phyloP scores from a whole-genome alignment of 228 moss, liverwort and hornwort species.

The Sphagnum fallax region DNA sequence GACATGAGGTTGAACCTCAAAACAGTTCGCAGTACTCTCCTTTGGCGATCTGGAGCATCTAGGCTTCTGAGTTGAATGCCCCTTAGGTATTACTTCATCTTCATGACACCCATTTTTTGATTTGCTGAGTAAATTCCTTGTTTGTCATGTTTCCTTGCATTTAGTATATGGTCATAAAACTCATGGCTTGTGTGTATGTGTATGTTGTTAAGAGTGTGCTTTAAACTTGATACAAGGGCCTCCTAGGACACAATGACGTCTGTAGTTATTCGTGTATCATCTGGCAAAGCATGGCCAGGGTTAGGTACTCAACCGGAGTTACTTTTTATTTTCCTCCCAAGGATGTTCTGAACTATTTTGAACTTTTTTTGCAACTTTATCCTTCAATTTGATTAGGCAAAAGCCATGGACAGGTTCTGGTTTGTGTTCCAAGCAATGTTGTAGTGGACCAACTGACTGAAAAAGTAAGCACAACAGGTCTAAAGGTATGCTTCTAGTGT shows the following conservation, averaged over 20 bases:
- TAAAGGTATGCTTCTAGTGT: conserved; percentile 25
- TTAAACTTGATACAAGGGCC: conserved; percentile 62
- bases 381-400: background rate
- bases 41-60: conserved; percentile 55
- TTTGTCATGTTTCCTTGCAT: no score
- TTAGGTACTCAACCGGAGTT: conserved; percentile 20
- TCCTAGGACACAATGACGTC: conserved; percentile 63
- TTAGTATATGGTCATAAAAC: no score
- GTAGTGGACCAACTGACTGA: conserved; percentile 64
- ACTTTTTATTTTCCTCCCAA: background rate
- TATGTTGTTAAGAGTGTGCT: conserved; percentile 51
- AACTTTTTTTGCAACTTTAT: background rate
- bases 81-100: conserved; percentile 24
- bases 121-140: background rate
- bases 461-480: conserved; percentile 59
- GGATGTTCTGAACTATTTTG: background rate
- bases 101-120: background rate
- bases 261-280: conserved; percentile 58
- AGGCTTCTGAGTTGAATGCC: conserved; percentile 54
- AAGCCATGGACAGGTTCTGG: conserved; percentile 27
- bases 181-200: conserved; percentile 14
- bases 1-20: conserved; percentile 52
- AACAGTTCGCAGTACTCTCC: conserved; percentile 51
- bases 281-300: conserved; percentile 62
- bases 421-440: conserved; percentile 68